Conservation (phyloP, 1,284 basidiomycete species). For the Malassezia dermatis region DNA sequence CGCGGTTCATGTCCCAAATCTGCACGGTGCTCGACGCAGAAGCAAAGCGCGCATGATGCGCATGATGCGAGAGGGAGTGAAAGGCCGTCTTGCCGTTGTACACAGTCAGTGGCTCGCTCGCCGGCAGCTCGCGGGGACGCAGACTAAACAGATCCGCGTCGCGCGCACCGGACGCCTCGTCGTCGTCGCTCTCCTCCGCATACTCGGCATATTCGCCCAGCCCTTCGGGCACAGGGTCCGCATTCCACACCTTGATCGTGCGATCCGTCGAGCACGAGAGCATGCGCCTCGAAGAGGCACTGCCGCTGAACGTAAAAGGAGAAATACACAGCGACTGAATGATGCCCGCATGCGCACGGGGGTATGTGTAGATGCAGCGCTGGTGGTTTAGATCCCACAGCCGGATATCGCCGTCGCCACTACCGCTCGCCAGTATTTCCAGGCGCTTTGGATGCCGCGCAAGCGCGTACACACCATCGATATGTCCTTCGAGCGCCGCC, state of each 20-base stretch:
- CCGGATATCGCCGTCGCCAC: constrained; percentile 88
- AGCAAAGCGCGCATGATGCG: constrained; percentile 74
- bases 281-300: constrained; percentile 54
- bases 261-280: constrained; percentile 85
- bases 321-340: constrained; percentile 63
- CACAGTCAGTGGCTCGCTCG: constrained; percentile 36
- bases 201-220: constrained; percentile 40
- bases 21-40: constrained; percentile 88
- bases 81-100: constrained; percentile 39
- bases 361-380: constrained; percentile 60
- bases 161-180: constrained; percentile 27
- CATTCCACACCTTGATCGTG: constrained; percentile 81
- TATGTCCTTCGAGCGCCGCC: constrained; percentile 77
- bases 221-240: constrained; percentile 42
- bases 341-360: constrained; percentile 81
- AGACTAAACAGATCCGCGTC: constrained; percentile 32
- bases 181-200: constrained; percentile 33
- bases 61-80: constrained; percentile 88
- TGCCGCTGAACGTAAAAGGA: constrained; percentile 53
- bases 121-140: constrained; percentile 22
- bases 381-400: constrained; percentile 72
- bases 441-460: constrained; percentile 67
- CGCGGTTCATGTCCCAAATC: constrained; percentile 86
- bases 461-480: constrained; percentile 86
- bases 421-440: constrained; percentile 76